A percentile compares a stretch with the other conserved stretches of the same genome.
Evolutionary conservation across 352 stramenopile genomes (phyloP).

Genomic region (Phytophthora cactorum): DNA sequence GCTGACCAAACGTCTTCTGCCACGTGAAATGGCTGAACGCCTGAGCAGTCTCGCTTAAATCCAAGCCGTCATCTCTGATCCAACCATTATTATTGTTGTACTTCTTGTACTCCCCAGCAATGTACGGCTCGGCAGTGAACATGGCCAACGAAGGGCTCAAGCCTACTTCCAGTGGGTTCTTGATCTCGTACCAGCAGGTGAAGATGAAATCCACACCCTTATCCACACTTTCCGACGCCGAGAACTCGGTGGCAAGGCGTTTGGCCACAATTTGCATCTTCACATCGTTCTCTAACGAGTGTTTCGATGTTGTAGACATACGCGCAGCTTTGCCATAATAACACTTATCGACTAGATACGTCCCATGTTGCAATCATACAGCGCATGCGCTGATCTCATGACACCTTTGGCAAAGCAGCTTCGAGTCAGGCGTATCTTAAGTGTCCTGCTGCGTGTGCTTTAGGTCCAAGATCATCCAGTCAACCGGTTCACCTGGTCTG

Average conservation of each 20-base stretch:
- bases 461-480: conserved; percentile 38
- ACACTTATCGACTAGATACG: conserved; percentile 45
- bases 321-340: conserved; percentile 37
- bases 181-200: conserved; percentile 53
- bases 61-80: not conserved
- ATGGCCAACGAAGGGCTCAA: conserved; percentile 22
- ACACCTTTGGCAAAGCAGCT: conserved; percentile 44
- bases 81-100: conserved; percentile 58
- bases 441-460: conserved; percentile 45
- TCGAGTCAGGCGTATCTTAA: conserved; percentile 33
- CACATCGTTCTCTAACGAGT: conserved; percentile 38
- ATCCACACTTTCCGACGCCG: conserved; percentile 25
- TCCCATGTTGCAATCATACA: conserved; percentile 44
- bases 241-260: conserved; percentile 36
- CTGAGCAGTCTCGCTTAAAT: no score
- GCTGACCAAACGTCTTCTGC: no score
- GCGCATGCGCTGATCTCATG: conserved; percentile 42
- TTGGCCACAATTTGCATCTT: conserved; percentile 46
- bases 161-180: conserved; percentile 15
- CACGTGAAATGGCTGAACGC: no score
- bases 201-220: conserved; percentile 51
- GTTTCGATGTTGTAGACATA: not conserved
- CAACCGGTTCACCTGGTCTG: conserved; percentile 18
- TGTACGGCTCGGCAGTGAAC: conserved; percentile 51
- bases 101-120: conserved; percentile 49